Evolutionary conservation across 2,329 filamentous ascomycete genomes (phyloP).

Genomic region (Emmonsia crescens): DNA sequence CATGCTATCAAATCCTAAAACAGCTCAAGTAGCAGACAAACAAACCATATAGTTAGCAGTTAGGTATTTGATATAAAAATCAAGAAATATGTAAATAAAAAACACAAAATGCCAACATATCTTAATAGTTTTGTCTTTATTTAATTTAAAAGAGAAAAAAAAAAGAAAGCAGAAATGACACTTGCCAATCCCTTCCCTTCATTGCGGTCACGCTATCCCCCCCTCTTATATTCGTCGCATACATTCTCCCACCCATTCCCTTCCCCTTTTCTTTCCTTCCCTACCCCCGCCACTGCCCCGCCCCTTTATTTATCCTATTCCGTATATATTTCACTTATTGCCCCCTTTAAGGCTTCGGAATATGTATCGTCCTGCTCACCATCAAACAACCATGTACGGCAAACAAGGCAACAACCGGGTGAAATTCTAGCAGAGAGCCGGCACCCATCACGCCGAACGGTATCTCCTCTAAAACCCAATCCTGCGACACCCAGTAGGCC

Average conservation of each 20-base stretch:
- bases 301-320: background rate
- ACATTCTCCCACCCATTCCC: background rate
- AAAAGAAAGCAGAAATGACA: background rate
- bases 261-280: background rate
- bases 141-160: background rate
- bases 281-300: background rate
- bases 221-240: background rate
- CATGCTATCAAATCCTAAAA: background rate
- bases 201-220: background rate
- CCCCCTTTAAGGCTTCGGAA: slow-evolving; percentile 62
- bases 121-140: background rate
- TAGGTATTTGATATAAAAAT: background rate
- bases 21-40: background rate
- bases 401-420: slow-evolving; percentile 72
- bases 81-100: background rate
- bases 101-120: background rate
- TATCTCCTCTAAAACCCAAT: slow-evolving; percentile 68
- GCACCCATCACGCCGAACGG: slow-evolving; percentile 60
- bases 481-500: slow-evolving; percentile 76
- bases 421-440: slow-evolving; percentile 66
- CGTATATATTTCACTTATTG: background rate
- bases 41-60: background rate
- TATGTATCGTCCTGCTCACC: slow-evolving; percentile 89
- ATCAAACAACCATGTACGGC: slow-evolving; percentile 84
- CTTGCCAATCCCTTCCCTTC: background rate